Conservation (phyloP, 495 filamentous ascomycete species). For the Xylaria palmicola region DNA sequence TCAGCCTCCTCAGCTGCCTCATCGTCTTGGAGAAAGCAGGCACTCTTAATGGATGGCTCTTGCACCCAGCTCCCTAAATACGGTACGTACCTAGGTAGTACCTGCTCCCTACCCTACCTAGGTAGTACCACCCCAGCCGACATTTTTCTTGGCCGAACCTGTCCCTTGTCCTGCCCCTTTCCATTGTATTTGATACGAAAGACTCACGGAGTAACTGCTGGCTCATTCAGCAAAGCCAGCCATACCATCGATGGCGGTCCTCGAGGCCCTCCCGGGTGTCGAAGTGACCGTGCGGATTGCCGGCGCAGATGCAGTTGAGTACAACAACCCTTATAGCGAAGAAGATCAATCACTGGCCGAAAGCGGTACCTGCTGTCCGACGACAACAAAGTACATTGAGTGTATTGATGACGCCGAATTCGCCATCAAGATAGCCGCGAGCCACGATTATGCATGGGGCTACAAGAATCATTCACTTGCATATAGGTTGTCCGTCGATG, state of each 20-base stretch:
- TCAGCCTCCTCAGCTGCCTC: no score
- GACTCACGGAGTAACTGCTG: no score
- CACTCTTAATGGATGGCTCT: no score
- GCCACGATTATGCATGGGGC: conserved; percentile 13
- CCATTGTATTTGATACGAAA: no score
- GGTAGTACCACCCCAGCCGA: no score
- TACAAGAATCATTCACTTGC: not conserved
- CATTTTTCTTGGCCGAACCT: no score
- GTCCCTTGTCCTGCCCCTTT: no score
- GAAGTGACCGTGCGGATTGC: conserved; percentile 27
- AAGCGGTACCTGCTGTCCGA: not conserved
- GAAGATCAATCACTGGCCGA: not conserved
- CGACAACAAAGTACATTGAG: conserved; percentile 32
- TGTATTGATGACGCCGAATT: conserved; percentile 30
- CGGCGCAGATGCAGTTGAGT: conserved; percentile 28
- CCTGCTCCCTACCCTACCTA: no score
- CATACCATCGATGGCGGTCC: conserved; percentile 32
- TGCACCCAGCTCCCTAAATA: no score
- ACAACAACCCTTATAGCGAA: conserved; percentile 20
- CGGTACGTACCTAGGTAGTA: no score
- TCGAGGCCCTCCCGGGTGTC: conserved; percentile 29
- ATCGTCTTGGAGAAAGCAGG: no score
- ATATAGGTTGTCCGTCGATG: not conserved
- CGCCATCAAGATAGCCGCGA: conserved; percentile 8
- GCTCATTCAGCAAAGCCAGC: no score